Evolutionary conservation across 2,329 filamentous ascomycete genomes (phyloP), one percentile per base, ranked within the genome.

Genomic region (Epichloe coenophiala): DNA sequence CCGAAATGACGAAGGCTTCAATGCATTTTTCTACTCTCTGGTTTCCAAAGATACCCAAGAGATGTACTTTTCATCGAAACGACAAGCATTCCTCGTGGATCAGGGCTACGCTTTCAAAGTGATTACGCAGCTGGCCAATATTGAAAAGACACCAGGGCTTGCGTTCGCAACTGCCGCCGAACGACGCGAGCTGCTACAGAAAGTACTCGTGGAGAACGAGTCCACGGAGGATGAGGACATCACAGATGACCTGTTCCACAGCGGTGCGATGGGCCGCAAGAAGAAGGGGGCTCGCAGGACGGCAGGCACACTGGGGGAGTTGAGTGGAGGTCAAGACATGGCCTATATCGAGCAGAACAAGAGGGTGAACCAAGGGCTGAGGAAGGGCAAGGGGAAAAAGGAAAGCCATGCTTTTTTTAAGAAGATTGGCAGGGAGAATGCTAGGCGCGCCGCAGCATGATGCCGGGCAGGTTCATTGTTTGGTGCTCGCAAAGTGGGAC

Each of bases 81-180:
- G 93, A 9, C 93, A 98, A 67, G 91, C 93, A 1, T 98, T 98
- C 71, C 75, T 98, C 1, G 90, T 98, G 21, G 93, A 98, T 58
- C 93, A 98, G 68, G 93, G 93, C 9, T 98, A 98, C 64, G 91
- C 93, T 0, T 98, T 98, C 77, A 97, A 97, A 65, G 91, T 97
- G 55, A 98, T 98, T 64, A 98, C 93, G 0, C 88, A 95, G 61
- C 76, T 98, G 7, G 84, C 90, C 61, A 93, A 91, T 47, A 88
- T 98, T 56, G 88, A 96, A 54, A 80, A 87, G 53, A 84, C 91
- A 48, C 82, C 85, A 0, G 82, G 83, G 0, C 76, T 98, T 1
- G 85, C 84, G 2, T 97, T 94, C 63, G 80, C 80, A 2, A 87
- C 87, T 2, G 78, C 88, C 0, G 73, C 80, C 6, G 89, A 95